Conservation (phyloP, 257 asterid genomes). For the Datura wrightii region DNA sequence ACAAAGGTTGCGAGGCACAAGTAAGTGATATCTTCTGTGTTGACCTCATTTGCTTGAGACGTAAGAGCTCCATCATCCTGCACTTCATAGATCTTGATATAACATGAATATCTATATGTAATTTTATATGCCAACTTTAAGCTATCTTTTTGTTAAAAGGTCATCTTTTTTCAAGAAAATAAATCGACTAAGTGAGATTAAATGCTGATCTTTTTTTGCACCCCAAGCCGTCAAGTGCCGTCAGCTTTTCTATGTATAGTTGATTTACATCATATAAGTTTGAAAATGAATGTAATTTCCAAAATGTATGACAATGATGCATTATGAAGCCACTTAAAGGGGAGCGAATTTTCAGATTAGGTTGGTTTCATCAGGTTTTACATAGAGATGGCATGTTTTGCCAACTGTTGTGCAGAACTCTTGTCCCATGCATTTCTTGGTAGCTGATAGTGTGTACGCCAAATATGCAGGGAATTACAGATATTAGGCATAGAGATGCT, state of each 20-base stretch:
- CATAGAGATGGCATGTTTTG: conserved; percentile 24
- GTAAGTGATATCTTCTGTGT: conserved; percentile 47
- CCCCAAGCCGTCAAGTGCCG: not conserved
- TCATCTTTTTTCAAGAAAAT: not conserved
- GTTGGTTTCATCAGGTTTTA: conserved; percentile 17
- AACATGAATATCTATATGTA: not conserved
- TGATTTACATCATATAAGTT: conserved; percentile 7
- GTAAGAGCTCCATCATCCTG: conserved; percentile 9
- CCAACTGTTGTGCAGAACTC: conserved; percentile 63
- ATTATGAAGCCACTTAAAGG: not conserved
- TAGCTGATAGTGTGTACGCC: conserved; percentile 51
- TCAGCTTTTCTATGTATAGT: not conserved
- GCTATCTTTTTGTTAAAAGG: conserved; percentile 21
- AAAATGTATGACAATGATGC: not conserved
- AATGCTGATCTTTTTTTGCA: not conserved
- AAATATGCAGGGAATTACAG: conserved; percentile 39
- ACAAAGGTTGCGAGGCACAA: conserved; percentile 84
- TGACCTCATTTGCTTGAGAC: conserved; percentile 12
- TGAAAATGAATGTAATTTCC: conserved; percentile 25
- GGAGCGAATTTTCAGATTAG: conserved; percentile 20
- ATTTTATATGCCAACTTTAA: not conserved
- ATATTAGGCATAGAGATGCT: conserved; percentile 39
- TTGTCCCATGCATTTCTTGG: conserved; percentile 63
- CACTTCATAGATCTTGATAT: not conserved
- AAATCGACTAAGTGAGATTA: not conserved